phyloP scores from a whole-genome alignment of 495 filamentous ascomycete species.

The Ascodesmis nigricans region DNA sequence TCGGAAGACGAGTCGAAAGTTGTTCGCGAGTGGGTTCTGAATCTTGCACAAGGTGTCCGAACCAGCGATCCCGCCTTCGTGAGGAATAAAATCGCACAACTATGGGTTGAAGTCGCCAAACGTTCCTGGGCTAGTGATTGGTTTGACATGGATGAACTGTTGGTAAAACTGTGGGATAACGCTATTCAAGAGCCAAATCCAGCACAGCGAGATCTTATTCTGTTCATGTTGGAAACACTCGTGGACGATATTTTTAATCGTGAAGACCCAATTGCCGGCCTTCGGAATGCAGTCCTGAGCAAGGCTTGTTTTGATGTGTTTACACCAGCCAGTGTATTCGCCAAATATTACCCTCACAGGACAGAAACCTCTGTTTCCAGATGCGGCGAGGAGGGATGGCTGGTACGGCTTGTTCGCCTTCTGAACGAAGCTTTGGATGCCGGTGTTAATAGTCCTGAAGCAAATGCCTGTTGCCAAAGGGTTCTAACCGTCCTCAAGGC shows the following conservation, averaged over 20 bases:
- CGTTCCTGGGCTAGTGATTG: constrained; percentile 76
- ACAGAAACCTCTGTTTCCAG: constrained; percentile 35
- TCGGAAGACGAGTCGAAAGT: constrained; percentile 36
- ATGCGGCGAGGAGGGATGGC: constrained; percentile 67
- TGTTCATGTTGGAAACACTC: constrained; percentile 70
- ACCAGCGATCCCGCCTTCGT: constrained; percentile 51
- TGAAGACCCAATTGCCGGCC: constrained; percentile 62
- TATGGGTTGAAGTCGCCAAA: constrained; percentile 91
- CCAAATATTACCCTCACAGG: constrained; percentile 48
- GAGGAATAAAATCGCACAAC: constrained; percentile 80
- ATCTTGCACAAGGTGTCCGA: constrained; percentile 52
- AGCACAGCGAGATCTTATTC: constrained; percentile 31
- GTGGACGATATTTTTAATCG: constrained; percentile 85
- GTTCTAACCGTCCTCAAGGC: constrained; percentile 53
- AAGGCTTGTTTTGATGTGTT: constrained; percentile 83
- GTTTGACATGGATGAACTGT: constrained; percentile 75
- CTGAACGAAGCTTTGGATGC: constrained; percentile 49
- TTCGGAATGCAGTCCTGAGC: constrained; percentile 64
- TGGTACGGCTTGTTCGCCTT: constrained; percentile 50
- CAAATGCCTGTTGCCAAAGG: constrained; percentile 47
- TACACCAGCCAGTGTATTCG: constrained; percentile 51
- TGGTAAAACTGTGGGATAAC: constrained; percentile 60
- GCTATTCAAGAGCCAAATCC: constrained; percentile 16
- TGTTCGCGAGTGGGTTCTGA: constrained; percentile 51
- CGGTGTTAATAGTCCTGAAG: constrained; percentile 38